phyloP scores from a whole-genome alignment of 163 green algal genomes.

The Volvox carteri region DNA sequence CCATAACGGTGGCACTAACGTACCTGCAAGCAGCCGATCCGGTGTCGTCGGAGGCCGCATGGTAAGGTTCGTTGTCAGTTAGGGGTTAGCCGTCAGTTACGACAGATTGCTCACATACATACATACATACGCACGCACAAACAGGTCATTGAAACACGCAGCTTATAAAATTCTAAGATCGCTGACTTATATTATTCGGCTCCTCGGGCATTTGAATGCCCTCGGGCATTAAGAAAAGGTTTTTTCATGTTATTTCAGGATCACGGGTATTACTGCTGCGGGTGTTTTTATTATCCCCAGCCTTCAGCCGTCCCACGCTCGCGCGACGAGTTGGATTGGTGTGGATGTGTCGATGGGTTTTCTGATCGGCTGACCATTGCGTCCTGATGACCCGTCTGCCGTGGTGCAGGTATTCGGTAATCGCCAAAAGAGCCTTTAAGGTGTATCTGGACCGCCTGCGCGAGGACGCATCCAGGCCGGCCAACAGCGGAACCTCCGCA shows the following conservation, averaged over 20 bases:
- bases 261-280: too few species aligned
- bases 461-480: background rate
- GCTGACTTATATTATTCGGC: too few species aligned
- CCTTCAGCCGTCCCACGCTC: too few species aligned
- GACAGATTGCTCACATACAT: background rate
- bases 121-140: background rate
- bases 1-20: conserved; percentile 58
- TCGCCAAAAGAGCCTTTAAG: conserved; percentile 57
- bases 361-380: too few species aligned
- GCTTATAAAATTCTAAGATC: too few species aligned
- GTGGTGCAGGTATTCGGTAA: conserved; percentile 42
- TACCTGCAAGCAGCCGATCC: conserved; percentile 62
- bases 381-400: too few species aligned
- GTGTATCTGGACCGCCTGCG: conserved; percentile 57
- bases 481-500: background rate
- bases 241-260: too few species aligned
- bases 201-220: too few species aligned
- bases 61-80: conserved; percentile 40
- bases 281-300: too few species aligned
- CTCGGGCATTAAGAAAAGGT: too few species aligned
- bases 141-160: background rate
- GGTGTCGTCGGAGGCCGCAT: conserved; percentile 40
- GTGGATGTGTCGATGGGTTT: too few species aligned
- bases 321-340: too few species aligned
- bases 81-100: background rate